A percentile compares a stretch with the other conserved stretches of the same genome.
phyloP scores from a whole-genome alignment of 495 filamentous ascomycete species.

The Monascus purpureus region DNA sequence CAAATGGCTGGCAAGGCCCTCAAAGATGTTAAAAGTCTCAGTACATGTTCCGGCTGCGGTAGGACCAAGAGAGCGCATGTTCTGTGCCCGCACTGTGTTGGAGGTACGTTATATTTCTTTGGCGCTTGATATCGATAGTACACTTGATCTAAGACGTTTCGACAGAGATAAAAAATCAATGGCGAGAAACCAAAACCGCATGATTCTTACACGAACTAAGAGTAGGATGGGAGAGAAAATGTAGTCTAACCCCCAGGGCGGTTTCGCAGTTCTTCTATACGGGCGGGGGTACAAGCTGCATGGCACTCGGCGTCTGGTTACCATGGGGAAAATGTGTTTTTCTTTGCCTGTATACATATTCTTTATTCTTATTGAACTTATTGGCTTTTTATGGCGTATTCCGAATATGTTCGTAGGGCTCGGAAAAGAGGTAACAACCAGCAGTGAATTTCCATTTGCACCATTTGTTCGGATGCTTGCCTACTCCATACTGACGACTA shows the following conservation, averaged over 20 bases:
- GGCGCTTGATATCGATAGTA: neutral
- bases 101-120: slow-evolving; percentile 31
- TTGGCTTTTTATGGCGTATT: too few relatives aligned
- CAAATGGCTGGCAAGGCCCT: slow-evolving; percentile 89
- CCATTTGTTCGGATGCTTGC: too few relatives aligned
- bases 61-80: slow-evolving; percentile 75
- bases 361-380: neutral
- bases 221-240: neutral
- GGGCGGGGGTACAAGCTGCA: slow-evolving; percentile 27
- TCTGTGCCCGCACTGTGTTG: slow-evolving; percentile 73
- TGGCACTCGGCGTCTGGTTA: slow-evolving; percentile 31
- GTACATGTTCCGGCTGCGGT: slow-evolving; percentile 80
- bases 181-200: slow-evolving; percentile 11
- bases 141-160: neutral
- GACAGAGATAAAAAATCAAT: slow-evolving; percentile 21
- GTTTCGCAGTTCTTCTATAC: too few relatives aligned
- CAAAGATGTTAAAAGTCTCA: slow-evolving; percentile 75
- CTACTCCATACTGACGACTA: too few relatives aligned
- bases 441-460: too few relatives aligned
- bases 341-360: slow-evolving; percentile 2
- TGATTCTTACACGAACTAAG: slow-evolving; percentile 3
- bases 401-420: too few relatives aligned
- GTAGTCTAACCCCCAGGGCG: too few relatives aligned
- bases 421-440: too few relatives aligned
- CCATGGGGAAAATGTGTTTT: slow-evolving; percentile 7